Evolutionary conservation across 257 asterid species (phyloP).

Genomic region (Ligustrum vulgare): DNA sequence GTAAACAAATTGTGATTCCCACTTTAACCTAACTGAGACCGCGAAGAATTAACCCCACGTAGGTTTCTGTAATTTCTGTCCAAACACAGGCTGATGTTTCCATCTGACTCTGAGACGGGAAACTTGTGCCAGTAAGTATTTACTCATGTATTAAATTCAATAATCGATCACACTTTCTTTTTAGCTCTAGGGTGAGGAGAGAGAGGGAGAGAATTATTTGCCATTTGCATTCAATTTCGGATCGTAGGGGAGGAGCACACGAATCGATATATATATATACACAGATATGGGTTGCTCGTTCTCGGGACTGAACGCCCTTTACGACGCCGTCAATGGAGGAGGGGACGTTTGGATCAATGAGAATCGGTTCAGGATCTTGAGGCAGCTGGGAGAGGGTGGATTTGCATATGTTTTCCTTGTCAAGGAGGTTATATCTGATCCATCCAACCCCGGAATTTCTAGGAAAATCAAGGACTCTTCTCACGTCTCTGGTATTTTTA

Average conservation of each 20-base stretch:
- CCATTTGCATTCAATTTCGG: not conserved
- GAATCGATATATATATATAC: not conserved
- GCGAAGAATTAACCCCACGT: too few relatives aligned
- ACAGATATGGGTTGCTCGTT: slow-evolving; percentile 88
- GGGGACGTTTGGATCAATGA: slow-evolving; percentile 99
- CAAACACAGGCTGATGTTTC: not conserved
- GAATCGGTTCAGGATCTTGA: slow-evolving; percentile 76
- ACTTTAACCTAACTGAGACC: too few relatives aligned
- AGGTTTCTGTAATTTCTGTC: not conserved
- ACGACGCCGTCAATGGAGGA: slow-evolving; percentile 78
- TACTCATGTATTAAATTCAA: not conserved
- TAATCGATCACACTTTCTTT: not conserved
- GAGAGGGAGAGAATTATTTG: not conserved
- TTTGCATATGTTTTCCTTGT: slow-evolving; percentile 91
- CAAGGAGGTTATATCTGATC: slow-evolving; percentile 76
- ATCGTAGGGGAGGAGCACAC: not conserved
- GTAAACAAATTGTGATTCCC: too few relatives aligned
- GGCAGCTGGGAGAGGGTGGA: slow-evolving; percentile 99
- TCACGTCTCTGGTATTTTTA: slow-evolving; percentile 66
- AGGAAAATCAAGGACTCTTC: slow-evolving; percentile 75
- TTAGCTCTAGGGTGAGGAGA: not conserved
- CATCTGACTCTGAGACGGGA: not conserved
- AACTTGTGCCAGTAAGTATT: not conserved
- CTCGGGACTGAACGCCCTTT: slow-evolving; percentile 87
- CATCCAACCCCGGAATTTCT: slow-evolving; percentile 67